A percentile compares a stretch with the other conserved stretches of the same genome.
Conservation (phyloP, 331 rosid species). For the Rhamnella rubrinervis region DNA sequence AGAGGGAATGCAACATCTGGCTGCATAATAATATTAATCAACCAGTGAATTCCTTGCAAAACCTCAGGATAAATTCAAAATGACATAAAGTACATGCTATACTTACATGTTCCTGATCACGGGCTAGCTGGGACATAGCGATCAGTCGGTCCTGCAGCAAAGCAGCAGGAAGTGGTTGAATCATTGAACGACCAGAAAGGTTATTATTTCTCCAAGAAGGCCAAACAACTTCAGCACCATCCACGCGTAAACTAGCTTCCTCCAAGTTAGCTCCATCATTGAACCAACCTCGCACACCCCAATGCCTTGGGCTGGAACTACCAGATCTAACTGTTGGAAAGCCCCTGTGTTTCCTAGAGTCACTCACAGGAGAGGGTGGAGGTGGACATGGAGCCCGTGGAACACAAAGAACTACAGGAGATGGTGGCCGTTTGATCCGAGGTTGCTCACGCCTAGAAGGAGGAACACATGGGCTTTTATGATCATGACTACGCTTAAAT, state of each 20-base stretch:
- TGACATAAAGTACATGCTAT: slow-evolving; percentile 12
- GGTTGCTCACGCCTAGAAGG: slow-evolving; percentile 80
- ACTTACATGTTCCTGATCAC: slow-evolving; percentile 94
- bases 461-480: slow-evolving; percentile 88
- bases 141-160: slow-evolving; percentile 82
- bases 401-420: slow-evolving; percentile 92
- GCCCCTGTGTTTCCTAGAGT: slow-evolving; percentile 87
- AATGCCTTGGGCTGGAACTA: slow-evolving; percentile 98
- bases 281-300: slow-evolving; percentile 98
- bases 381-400: slow-evolving; percentile 92
- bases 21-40: slow-evolving; percentile 47
- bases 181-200: slow-evolving; percentile 65
- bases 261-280: slow-evolving; percentile 90
- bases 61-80: slow-evolving; percentile 1
- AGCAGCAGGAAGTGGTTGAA: slow-evolving; percentile 91
- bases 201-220: slow-evolving; percentile 88
- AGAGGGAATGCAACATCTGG: slow-evolving; percentile 89
- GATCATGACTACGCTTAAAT: slow-evolving; percentile 61
- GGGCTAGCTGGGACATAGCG: slow-evolving; percentile 87
- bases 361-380: slow-evolving; percentile 90
- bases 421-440: slow-evolving; percentile 89
- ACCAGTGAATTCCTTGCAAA: slow-evolving; percentile 20
- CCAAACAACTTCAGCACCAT: slow-evolving; percentile 99
- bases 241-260: slow-evolving; percentile 80
- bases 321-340: slow-evolving; percentile 97